Evolutionary conservation across 257 asterid genomes (phyloP).

Genomic region (Oldenlandia corymbosa): DNA sequence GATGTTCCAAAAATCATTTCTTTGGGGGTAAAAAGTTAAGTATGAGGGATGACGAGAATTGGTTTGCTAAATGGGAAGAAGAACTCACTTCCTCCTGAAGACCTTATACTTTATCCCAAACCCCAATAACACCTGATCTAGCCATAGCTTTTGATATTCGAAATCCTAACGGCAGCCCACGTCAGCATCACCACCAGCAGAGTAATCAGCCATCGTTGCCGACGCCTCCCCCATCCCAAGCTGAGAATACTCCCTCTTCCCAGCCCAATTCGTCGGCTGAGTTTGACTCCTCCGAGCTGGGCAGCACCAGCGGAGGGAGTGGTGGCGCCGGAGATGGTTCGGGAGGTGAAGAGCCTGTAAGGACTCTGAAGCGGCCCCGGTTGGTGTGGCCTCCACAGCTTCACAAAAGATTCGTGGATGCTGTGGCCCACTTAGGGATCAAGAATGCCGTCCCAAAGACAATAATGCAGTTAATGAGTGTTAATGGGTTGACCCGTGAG

Average conservation of each 20-base stretch:
- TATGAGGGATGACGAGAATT: constrained; percentile 81
- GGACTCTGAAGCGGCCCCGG: constrained; percentile 44
- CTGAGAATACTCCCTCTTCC: constrained; percentile 33
- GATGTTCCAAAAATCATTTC: background rate
- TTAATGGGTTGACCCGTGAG: constrained; percentile 45
- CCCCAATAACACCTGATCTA: constrained; percentile 73
- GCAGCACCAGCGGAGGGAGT: constrained; percentile 30
- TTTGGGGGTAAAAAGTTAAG: background rate
- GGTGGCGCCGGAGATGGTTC: constrained; percentile 19
- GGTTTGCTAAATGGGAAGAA: constrained; percentile 89
- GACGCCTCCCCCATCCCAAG: constrained; percentile 28
- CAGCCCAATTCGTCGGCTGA: constrained; percentile 62
- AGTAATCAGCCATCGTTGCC: constrained; percentile 14
- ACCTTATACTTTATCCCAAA: constrained; percentile 62
- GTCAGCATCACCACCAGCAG: constrained; percentile 23
- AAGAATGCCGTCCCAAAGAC: constrained; percentile 52
- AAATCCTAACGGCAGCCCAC: constrained; percentile 30
- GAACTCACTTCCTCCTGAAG: constrained; percentile 75
- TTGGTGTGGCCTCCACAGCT: constrained; percentile 56
- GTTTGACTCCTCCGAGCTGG: constrained; percentile 55
- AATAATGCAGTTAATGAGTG: constrained; percentile 53
- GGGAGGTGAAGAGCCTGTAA: constrained; percentile 36
- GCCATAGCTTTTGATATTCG: constrained; percentile 67
- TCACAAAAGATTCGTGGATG: constrained; percentile 49
- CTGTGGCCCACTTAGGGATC: constrained; percentile 47